Base-by-base conservation (phyloP, 2,329 filamentous ascomycete species). In the Arthrobotrys sinensis region DNA sequence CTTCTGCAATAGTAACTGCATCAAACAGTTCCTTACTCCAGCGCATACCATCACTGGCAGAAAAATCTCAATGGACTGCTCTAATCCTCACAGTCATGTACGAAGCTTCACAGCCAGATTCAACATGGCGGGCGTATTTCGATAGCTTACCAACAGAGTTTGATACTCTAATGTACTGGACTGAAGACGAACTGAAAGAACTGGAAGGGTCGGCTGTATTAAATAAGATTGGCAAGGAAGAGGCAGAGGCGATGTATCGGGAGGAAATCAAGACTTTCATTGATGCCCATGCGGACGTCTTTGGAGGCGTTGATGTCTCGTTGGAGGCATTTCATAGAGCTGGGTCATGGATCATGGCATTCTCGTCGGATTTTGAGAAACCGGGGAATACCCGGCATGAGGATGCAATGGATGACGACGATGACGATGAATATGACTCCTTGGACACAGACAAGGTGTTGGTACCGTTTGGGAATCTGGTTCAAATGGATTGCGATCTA, bases 151-250 rank as follows among this genome's bases (percentile, higher is more conserved):
- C 93, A 1, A 76, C 76, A 19, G 82, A 85, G 0, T 97, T 97
- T 82, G 89, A 96, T 83, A 96, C 93, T 1, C 88, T 95, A 80
- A 97, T 97, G 92, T 97, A 94, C 85, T 97, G 94, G 94, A 86
- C 88, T 1, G 86, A 88, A 0, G 85, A 86, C 0, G 93, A 97
- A 83, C 86, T 97, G 1, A 85, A 86, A 0, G 87, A 91, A 81
- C 88, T 97, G 7, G 91, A 95, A 84, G 92, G 91, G 16, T 94
- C 92, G 82, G 89, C 92, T 0, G 89, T 96, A n/a, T 83, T 90
- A 2, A 85, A 88, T 79, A 95, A 94, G 83, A 91, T 97, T 80
- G 94, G 93, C 57, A 92, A 90, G 80, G 86, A 88, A 3, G 87
- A 89, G 68, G 93, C 93, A 1, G 91, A 96, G 76, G 85, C 45